phyloP scores from a whole-genome alignment of 495 filamentous ascomycete species.

The Penicillium nucicola region DNA sequence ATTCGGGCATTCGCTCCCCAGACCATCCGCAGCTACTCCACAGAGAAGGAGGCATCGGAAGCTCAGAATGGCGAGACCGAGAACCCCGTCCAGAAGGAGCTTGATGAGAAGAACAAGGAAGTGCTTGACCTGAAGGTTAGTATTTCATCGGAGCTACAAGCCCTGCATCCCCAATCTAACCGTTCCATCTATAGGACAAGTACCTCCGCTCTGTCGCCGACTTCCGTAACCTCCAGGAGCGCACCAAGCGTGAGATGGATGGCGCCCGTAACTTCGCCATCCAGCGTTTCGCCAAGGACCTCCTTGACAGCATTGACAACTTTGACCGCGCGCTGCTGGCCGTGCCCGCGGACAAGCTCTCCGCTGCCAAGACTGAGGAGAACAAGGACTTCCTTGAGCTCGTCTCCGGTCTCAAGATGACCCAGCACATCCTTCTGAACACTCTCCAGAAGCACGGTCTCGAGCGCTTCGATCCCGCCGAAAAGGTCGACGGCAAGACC shows the following conservation, averaged over 20 bases:
- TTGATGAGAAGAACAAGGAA: conserved; percentile 83
- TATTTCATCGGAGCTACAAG: not conserved
- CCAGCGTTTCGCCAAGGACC: conserved; percentile 88
- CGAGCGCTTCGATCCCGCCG: conserved; percentile 76
- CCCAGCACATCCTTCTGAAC: conserved; percentile 79
- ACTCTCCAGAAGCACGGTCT: conserved; percentile 92
- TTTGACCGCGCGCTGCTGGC: conserved; percentile 84
- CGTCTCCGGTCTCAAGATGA: conserved; percentile 91
- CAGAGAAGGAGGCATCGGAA: conserved; percentile 33
- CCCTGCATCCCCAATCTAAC: not conserved
- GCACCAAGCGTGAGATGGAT: conserved; percentile 87
- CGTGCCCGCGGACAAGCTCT: conserved; percentile 72
- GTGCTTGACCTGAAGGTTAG: conserved; percentile 81
- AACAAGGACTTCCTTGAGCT: conserved; percentile 73
- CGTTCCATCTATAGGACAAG: conserved; percentile 63
- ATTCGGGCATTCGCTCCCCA: conserved; percentile 29
- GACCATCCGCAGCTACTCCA: conserved; percentile 40
- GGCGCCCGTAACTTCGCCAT: conserved; percentile 87
- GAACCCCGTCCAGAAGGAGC: conserved; percentile 55
- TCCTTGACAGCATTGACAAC: conserved; percentile 93
- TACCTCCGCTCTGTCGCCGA: conserved; percentile 91
- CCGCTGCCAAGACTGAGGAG: conserved; percentile 34
- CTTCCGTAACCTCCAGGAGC: conserved; percentile 94
- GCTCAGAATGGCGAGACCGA: conserved; percentile 41
- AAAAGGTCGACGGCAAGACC: conserved; percentile 52